phyloP scores from a whole-genome alignment of 2,329 filamentous ascomycete genomes.

The Plenodomus biglobosus region DNA sequence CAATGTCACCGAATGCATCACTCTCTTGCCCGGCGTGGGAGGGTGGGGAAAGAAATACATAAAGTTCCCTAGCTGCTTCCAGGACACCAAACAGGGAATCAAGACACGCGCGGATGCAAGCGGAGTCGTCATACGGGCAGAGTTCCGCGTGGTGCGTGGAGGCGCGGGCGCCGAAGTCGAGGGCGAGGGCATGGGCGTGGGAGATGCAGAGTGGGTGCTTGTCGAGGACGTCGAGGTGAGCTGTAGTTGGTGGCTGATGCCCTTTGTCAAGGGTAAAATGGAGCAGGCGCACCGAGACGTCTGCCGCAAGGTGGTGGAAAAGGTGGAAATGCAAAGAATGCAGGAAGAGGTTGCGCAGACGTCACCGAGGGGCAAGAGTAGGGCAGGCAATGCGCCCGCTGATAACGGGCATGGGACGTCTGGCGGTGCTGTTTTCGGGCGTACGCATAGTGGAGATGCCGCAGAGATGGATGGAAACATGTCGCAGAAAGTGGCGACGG shows the following conservation, averaged over 20 bases:
- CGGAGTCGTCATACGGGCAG: slow-evolving; percentile 35
- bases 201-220: slow-evolving; percentile 37
- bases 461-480: slow-evolving; percentile 17
- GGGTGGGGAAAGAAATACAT: slow-evolving; percentile 36
- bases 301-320: slow-evolving; percentile 38
- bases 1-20: slow-evolving; percentile 36
- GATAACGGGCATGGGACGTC: slow-evolving; percentile 5
- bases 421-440: slow-evolving; percentile 2
- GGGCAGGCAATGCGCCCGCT: slow-evolving; percentile 7
- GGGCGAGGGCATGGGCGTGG: slow-evolving; percentile 37
- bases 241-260: slow-evolving; percentile 42
- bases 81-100: slow-evolving; percentile 37
- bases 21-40: slow-evolving; percentile 32
- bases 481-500: slow-evolving; percentile 11
- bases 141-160: slow-evolving; percentile 35
- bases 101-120: slow-evolving; percentile 37
- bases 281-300: slow-evolving; percentile 38
- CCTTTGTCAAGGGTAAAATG: slow-evolving; percentile 39
- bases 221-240: slow-evolving; percentile 41
- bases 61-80: slow-evolving; percentile 36
- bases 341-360: slow-evolving; percentile 12
- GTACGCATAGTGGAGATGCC: background rate
- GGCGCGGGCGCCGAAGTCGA: slow-evolving; percentile 31
- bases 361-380: background rate
- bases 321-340: slow-evolving; percentile 28